A percentile compares a stretch with the other conserved stretches of the same genome.
phyloP scores from a whole-genome alignment of 108 stramenopile genomes.

The Bacterosira constricta region DNA sequence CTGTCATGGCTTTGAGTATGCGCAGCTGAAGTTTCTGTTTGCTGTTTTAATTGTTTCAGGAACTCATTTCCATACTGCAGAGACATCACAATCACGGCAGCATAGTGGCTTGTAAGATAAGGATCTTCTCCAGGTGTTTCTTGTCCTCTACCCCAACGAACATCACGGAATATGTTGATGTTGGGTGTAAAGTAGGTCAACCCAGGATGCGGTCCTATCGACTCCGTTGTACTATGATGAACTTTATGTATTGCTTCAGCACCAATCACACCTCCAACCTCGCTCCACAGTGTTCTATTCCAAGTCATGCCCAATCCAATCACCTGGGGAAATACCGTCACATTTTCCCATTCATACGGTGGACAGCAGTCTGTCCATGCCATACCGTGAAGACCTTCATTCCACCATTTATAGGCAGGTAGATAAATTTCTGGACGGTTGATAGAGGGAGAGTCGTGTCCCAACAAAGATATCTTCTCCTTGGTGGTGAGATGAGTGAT shows the following conservation, averaged over 20 bases:
- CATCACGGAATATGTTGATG: conserved; percentile 74
- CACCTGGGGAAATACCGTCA: conserved; percentile 60
- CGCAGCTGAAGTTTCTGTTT: not conserved
- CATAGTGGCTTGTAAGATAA: conserved; percentile 59
- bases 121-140: conserved; percentile 82
- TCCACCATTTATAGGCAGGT: conserved; percentile 63
- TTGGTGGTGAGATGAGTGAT: conserved; percentile 22
- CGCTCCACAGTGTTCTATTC: conserved; percentile 54
- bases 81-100: conserved; percentile 48
- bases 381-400: conserved; percentile 60
- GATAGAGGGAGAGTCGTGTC: conserved; percentile 29
- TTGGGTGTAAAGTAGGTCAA: conserved; percentile 71
- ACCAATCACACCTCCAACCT: conserved; percentile 56
- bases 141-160: conserved; percentile 76
- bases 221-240: conserved; percentile 42
- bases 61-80: conserved; percentile 45
- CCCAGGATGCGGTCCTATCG: conserved; percentile 41
- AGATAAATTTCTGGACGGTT: conserved; percentile 27
- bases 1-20: conserved; percentile 3
- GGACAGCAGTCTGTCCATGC: conserved; percentile 31
- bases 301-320: conserved; percentile 55
- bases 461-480: conserved; percentile 51
- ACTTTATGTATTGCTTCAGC: no score
- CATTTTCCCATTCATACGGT: conserved; percentile 12
- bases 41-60: not conserved